Evolutionary conservation across 345 rosid genomes (phyloP).

Genomic region (Cardamine resedifolia): DNA sequence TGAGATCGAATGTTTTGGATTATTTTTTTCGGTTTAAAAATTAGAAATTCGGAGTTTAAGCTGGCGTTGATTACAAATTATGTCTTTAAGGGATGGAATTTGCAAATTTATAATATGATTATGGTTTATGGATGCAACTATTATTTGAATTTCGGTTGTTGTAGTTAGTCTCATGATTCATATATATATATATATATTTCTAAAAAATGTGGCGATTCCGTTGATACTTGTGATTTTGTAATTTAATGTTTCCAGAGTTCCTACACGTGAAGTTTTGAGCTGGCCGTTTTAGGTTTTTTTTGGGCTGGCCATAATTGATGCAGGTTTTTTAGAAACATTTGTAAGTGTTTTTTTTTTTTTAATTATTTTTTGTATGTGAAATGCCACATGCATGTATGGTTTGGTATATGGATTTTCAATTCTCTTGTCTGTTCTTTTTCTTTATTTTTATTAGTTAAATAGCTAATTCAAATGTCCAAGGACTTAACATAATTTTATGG

Average conservation of each 20-base stretch:
- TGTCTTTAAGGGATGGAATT: not conserved
- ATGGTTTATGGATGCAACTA: too few species aligned
- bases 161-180: not conserved
- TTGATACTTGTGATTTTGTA: not conserved
- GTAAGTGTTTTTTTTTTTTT: not conserved
- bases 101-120: too few species aligned
- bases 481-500: not conserved
- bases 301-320: slow-evolving; percentile 16
- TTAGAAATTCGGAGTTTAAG: not conserved
- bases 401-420: not conserved
- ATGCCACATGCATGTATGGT: too few species aligned
- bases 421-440: not conserved
- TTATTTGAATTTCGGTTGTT: not conserved
- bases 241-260: slow-evolving; percentile 1
- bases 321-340: not conserved
- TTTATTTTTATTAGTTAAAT: not conserved
- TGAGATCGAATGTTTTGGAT: not conserved
- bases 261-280: slow-evolving; percentile 30
- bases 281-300: slow-evolving; percentile 30
- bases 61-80: not conserved
- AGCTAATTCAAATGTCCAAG: not conserved
- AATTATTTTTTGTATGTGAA: too few species aligned
- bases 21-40: not conserved
- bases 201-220: not conserved
- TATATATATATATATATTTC: too few species aligned